Conservation (phyloP, 306 rosid species). For the Morella rubra region DNA sequence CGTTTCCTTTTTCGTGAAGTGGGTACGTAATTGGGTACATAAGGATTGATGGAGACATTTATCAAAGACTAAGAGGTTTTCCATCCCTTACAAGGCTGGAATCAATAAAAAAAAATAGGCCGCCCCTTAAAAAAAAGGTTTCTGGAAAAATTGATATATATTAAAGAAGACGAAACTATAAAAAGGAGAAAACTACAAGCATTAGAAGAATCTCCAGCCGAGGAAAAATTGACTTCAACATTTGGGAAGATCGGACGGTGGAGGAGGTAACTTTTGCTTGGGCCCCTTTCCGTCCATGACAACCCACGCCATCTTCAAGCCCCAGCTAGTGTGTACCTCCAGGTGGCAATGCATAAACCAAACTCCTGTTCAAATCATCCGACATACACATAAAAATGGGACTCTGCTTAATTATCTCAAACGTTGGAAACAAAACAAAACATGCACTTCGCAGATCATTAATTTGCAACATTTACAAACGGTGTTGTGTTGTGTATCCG, state of each 20-base stretch:
- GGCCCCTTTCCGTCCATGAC: constrained; percentile 61
- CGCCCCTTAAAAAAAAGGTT: too few relatives aligned
- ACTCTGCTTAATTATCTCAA: background rate
- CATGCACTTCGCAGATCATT: too few relatives aligned
- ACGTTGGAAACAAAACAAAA: too few relatives aligned
- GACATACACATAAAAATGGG: background rate
- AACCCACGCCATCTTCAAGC: constrained; percentile 82
- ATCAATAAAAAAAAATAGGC: background rate
- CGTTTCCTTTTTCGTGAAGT: background rate
- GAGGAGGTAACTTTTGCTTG: constrained; percentile 74
- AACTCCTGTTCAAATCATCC: constrained; percentile 65
- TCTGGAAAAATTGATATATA: too few relatives aligned
- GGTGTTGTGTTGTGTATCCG: too few relatives aligned
- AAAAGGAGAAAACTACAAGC: too few relatives aligned
- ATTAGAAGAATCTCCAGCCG: background rate
- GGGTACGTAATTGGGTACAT: background rate
- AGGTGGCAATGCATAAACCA: constrained; percentile 97
- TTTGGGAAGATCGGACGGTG: constrained; percentile 78
- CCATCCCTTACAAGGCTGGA: background rate
- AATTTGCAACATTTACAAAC: too few relatives aligned
- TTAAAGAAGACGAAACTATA: too few relatives aligned
- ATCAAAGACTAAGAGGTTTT: background rate
- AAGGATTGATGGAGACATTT: background rate
- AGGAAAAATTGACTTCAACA: constrained; percentile 35
- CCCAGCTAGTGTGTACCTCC: constrained; percentile 90